Evolutionary conservation across 768 basidiomycete species (phyloP).

Genomic region (Coprinopsis marcescibilis): DNA sequence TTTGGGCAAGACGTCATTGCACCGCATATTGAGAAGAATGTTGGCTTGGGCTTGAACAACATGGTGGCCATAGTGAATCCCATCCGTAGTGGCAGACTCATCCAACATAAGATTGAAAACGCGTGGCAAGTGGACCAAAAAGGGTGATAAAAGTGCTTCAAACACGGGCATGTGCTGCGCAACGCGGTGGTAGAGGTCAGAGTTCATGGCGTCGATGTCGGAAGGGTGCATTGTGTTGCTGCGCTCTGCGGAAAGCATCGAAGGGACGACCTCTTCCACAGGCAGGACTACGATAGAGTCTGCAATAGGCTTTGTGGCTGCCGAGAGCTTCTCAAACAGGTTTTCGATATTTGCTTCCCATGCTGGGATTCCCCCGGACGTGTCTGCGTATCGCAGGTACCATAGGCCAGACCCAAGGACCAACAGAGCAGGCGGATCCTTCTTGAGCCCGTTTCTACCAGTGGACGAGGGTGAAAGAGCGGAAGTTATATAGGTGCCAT

Average conservation of each 20-base stretch:
- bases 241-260: constrained; percentile 60
- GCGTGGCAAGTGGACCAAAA: constrained; percentile 55
- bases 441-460: no score
- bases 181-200: constrained; percentile 70
- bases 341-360: constrained; percentile 75
- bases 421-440: constrained; percentile 49
- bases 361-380: constrained; percentile 67
- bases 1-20: constrained; percentile 67
- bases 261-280: constrained; percentile 61
- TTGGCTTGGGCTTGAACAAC: constrained; percentile 67
- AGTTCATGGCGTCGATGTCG: constrained; percentile 91
- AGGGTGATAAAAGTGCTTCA: background rate
- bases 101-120: constrained; percentile 81
- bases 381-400: constrained; percentile 73
- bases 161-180: constrained; percentile 23
- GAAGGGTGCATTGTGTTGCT: constrained; percentile 63
- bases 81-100: constrained; percentile 72
- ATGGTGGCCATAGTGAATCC: constrained; percentile 69
- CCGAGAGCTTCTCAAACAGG: constrained; percentile 36
- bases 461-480: constrained; percentile 26
- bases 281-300: constrained; percentile 77
- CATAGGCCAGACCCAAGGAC: constrained; percentile 85
- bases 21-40: constrained; percentile 72
- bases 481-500: constrained; percentile 49
- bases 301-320: constrained; percentile 39